Conservation (phyloP, 352 stramenopile genomes). For the Phytophthora tubulina region DNA sequence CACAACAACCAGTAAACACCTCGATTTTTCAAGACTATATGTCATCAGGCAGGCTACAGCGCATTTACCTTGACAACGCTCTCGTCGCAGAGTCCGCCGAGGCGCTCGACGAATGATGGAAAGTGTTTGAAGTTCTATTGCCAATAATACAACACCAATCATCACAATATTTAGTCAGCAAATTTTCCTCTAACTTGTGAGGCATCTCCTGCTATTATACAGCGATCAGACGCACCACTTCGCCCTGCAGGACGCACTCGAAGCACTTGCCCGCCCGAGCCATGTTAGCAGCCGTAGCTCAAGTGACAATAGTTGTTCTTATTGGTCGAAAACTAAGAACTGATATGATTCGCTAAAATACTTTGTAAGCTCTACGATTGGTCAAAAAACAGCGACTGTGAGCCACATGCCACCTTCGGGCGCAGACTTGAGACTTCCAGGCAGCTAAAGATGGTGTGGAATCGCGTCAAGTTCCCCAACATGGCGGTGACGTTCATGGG, state of each 20-base stretch:
- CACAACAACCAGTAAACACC: neutral
- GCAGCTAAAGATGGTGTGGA: slow-evolving; percentile 79
- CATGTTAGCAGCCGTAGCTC: slow-evolving; percentile 38
- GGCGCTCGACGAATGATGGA: slow-evolving; percentile 81
- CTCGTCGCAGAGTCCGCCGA: slow-evolving; percentile 79
- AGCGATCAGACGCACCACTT: slow-evolving; percentile 64
- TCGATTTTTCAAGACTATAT: neutral
- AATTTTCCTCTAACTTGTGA: neutral
- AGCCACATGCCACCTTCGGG: slow-evolving; percentile 19
- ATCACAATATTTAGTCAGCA: slow-evolving; percentile 2
- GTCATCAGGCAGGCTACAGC: neutral
- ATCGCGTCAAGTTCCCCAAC: slow-evolving; percentile 88
- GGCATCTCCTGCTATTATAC: neutral
- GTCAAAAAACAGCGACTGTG: slow-evolving; percentile 29
- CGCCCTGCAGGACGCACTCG: slow-evolving; percentile 83
- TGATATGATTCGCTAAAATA: slow-evolving; percentile 26
- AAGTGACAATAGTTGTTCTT: neutral
- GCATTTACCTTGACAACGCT: slow-evolving; percentile 78
- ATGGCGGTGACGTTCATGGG: slow-evolving; percentile 90
- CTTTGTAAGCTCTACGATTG: neutral
- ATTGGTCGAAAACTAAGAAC: slow-evolving; percentile 43
- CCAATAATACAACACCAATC: neutral
- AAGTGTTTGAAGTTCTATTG: slow-evolving; percentile 85
- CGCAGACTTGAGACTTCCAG: slow-evolving; percentile 17
- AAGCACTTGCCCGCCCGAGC: slow-evolving; percentile 79